Evolutionary conservation across 2,329 filamentous ascomycete genomes (phyloP).

Genomic region (Rugonectria rugulosa): DNA sequence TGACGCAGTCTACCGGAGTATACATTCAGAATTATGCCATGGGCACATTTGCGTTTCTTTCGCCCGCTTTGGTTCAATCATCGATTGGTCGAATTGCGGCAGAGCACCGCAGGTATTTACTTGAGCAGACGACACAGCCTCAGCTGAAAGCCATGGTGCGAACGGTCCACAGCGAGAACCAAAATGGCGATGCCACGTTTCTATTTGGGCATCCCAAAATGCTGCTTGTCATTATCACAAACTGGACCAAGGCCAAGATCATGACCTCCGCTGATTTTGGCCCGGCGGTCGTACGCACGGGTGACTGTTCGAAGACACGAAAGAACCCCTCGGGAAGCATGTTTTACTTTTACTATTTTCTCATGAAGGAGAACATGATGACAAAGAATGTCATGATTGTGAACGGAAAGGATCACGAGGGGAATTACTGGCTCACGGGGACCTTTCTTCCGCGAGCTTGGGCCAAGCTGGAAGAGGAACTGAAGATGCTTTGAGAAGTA

Average conservation of each 20-base stretch:
- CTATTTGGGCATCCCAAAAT: background rate
- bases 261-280: background rate
- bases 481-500: too few species aligned
- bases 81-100: background rate
- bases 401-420: background rate
- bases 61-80: background rate
- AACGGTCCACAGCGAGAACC: too few species aligned
- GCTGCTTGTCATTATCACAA: background rate
- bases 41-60: background rate
- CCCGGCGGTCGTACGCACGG: background rate
- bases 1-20: background rate
- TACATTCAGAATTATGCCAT: conserved; percentile 6
- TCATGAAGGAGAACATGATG: background rate
- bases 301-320: background rate
- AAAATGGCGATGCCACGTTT: too few species aligned
- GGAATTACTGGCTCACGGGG: conserved; percentile 1
- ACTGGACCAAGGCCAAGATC: conserved; percentile 10
- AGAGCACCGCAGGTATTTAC: background rate
- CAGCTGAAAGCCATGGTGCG: background rate
- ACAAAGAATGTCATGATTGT: background rate
- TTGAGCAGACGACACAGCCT: background rate
- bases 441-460: background rate
- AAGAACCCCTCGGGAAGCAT: background rate
- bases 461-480: background rate
- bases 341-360: background rate